Conservation (phyloP, 306 rosid species). For the Citrullus mucosospermus region DNA sequence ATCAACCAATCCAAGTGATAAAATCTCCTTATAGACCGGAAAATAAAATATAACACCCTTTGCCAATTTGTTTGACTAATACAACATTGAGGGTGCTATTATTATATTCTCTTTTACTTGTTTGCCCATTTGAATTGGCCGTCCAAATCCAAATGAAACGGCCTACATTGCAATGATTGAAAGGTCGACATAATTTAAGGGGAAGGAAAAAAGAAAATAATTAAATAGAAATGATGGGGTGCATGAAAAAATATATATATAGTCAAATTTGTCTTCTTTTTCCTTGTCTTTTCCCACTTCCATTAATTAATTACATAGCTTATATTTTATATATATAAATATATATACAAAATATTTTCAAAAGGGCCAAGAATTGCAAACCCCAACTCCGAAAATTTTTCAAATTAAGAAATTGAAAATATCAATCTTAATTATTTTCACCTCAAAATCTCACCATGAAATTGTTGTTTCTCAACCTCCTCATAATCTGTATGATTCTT, state of each 20-base stretch:
- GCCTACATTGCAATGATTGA: background rate
- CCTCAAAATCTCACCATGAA: conserved; percentile 17
- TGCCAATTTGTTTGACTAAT: background rate
- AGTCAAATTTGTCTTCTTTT: background rate
- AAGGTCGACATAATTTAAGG: background rate
- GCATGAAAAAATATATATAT: background rate
- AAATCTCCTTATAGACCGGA: background rate
- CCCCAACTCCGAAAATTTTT: background rate
- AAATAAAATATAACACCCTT: background rate
- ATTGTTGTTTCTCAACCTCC: conserved; percentile 14
- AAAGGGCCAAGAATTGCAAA: background rate
- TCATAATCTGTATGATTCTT: conserved; percentile 21
- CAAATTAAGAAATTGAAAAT: background rate
- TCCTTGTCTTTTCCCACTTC: background rate
- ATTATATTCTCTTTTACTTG: background rate
- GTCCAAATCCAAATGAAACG: background rate
- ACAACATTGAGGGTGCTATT: background rate
- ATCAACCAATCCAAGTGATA: background rate
- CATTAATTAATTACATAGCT: background rate
- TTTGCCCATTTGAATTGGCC: background rate
- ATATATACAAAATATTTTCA: background rate
- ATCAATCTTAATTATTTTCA: conserved; percentile 5
- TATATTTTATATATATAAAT: background rate
- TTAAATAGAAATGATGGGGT: background rate
- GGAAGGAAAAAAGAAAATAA: background rate